Percentiles rank a stretch among this genome's conserved stretches.
phyloP scores from a whole-genome alignment of 176 grass and related monocot genomes.

The Aegilops bicornis region DNA sequence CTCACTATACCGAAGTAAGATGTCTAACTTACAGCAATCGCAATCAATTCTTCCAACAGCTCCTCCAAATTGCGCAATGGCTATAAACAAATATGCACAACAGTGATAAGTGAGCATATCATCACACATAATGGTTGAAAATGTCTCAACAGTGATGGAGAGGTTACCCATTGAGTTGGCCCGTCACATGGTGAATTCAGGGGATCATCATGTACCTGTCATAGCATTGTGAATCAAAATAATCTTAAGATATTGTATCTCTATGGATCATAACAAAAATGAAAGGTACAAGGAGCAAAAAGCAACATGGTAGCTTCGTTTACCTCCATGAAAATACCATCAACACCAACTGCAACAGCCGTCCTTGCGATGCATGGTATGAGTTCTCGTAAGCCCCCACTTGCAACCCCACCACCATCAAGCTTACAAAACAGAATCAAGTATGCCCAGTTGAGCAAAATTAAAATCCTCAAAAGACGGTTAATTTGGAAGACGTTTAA shows the following conservation, averaged over 20 bases:
- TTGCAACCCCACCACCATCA: slow-evolving; percentile 94
- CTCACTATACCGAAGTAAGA: slow-evolving; percentile 2
- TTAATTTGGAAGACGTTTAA: background rate
- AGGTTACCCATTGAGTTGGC: slow-evolving; percentile 87
- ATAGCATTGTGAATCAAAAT: background rate
- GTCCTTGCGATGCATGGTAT: slow-evolving; percentile 97
- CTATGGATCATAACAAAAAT: background rate
- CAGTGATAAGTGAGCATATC: slow-evolving; percentile 3
- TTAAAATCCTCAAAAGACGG: background rate
- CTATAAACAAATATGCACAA: slow-evolving; percentile 34
- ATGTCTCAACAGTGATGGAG: background rate
- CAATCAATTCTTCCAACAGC: slow-evolving; percentile 81
- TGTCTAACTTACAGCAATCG: slow-evolving; percentile 72
- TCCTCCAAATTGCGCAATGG: slow-evolving; percentile 87
- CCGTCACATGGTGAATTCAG: slow-evolving; percentile 88
- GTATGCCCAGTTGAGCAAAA: background rate
- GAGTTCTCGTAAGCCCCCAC: slow-evolving; percentile 83
- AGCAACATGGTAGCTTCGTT: background rate
- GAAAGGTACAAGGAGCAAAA: background rate
- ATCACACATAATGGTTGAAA: background rate
- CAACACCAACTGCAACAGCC: slow-evolving; percentile 84
- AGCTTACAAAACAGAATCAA: slow-evolving; percentile 57
- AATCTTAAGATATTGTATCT: background rate
- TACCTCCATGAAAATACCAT: slow-evolving; percentile 99
- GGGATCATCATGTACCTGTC: slow-evolving; percentile 90